Base-by-base conservation (phyloP, 257 asterid genomes). In the Solanum rostratum region DNA sequence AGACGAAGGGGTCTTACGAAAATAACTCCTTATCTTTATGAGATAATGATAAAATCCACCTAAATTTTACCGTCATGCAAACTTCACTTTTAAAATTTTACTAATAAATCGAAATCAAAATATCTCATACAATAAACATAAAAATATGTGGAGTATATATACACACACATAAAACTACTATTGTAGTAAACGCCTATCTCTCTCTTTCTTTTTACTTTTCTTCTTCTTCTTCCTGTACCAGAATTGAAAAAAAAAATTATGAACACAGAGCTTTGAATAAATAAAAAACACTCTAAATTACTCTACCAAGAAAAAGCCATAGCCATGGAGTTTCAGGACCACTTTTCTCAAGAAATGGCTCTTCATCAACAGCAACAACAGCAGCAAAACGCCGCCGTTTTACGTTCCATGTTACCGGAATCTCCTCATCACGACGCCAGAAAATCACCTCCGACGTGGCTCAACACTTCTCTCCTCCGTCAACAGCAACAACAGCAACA, bases 241-340 rank as follows among this genome's bases (percentile, higher is more conserved):
- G 10, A 54, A 15, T 59, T 59, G 66, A 22, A 50, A 50, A 27
- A 18, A 18, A 2, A 9, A 33, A 37, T 33, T 7, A 74, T 46
- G 81, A 45, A 46, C 41, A 14, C 57, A 74, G 2, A 45, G 2
- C 39, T 22, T 74, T 74, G 57, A 74, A 74, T 27, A 18, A 3
- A 37, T 13, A 73, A 9, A 9, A 29, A 12, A 66, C 20, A 16
- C 22, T 7, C 37, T 15, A 6, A 33, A 4, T 33, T 2, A 6
- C 19, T 27, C 41, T 27, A 27, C 53, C 53, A 53, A 33, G 39
- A 33, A 10, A 12, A 59, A 27, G 22, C 73, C 43, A 65, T 83
- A 57, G 39, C 79, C 11, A 89, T 89, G 90, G 89, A 85, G 87
- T 89, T 87, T 74, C 89, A 89, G 84, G 91, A 89, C 86, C 91